Evolutionary conservation across 495 filamentous ascomycete genomes (phyloP).

Genomic region (Penicillium herquei): DNA sequence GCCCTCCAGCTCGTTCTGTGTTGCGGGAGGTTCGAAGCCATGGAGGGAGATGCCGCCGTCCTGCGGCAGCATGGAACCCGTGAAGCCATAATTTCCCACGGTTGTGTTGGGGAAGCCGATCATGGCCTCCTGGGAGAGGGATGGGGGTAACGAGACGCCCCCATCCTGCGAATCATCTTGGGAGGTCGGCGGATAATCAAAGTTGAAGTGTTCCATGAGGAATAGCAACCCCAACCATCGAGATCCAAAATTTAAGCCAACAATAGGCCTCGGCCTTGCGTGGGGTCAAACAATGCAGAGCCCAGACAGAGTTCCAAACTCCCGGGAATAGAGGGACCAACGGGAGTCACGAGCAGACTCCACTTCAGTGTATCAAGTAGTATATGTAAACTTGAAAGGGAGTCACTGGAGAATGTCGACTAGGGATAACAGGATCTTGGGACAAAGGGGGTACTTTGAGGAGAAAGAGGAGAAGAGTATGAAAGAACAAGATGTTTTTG

Average conservation of each 20-base stretch:
- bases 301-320: conserved; percentile 25
- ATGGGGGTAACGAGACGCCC: conserved; percentile 3
- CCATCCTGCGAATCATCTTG: conserved; percentile 13
- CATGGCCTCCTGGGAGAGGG: conserved; percentile 16
- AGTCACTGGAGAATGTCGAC: no score
- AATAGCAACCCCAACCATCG: background rate
- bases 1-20: conserved; percentile 18
- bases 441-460: no score
- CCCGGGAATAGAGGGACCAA: conserved; percentile 23
- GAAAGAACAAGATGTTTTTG: no score
- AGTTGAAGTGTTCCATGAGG: conserved; percentile 14
- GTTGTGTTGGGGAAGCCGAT: conserved; percentile 17
- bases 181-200: conserved; percentile 1
- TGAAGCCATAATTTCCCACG: conserved; percentile 18
- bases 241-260: background rate
- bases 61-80: conserved; percentile 20
- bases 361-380: no score
- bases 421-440: no score
- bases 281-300: conserved; percentile 27
- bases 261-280: conserved; percentile 20
- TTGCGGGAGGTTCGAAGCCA: conserved; percentile 11
- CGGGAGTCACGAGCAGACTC: conserved; percentile 15
- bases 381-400: background rate
- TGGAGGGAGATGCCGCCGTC: conserved; percentile 17
- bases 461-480: no score